Percentiles rank a stretch among this genome's conserved stretches.
These are phyloP conservation scores for Hemileccinum impolitum DNA, from an alignment of 768 basidiomycete genomes.

Conservation along the genomic window DNA sequence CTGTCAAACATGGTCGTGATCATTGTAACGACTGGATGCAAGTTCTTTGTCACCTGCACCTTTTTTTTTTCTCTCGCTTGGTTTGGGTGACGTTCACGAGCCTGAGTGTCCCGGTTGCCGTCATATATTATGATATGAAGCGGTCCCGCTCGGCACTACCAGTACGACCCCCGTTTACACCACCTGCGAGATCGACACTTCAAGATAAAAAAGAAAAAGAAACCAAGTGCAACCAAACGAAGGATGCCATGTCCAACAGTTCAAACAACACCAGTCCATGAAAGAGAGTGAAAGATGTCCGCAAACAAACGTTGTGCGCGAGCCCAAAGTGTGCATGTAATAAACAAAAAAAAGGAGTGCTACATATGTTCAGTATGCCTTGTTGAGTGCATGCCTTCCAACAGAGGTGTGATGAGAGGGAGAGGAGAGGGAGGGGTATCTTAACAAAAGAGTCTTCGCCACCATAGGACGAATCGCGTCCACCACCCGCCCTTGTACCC, in stretches of 20 bases:
- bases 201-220: neutral
- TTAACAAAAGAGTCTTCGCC: slow-evolving; percentile 74
- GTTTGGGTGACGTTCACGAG: neutral
- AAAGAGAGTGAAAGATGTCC: slow-evolving; percentile 10
- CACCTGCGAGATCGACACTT: neutral
- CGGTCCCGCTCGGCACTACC: neutral
- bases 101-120: slow-evolving; percentile 6
- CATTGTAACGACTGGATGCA: too few species aligned
- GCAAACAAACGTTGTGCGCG: slow-evolving; percentile 21
- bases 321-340: slow-evolving; percentile 18
- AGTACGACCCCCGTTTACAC: neutral
- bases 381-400: slow-evolving; percentile 9
- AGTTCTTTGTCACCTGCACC: too few species aligned
- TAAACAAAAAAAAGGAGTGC: slow-evolving; percentile 28
- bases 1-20: too few species aligned
- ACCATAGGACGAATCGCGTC: slow-evolving; percentile 77
- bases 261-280: slow-evolving; percentile 22
- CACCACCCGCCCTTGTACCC: slow-evolving; percentile 80
- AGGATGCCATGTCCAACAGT: slow-evolving; percentile 25
- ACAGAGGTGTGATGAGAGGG: neutral
- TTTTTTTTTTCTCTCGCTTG: neutral
- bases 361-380: slow-evolving; percentile 34
- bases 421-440: slow-evolving; percentile 8
- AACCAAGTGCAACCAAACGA: slow-evolving; percentile 1
- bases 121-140: neutral